phyloP scores from a whole-genome alignment of 2,329 filamentous ascomycete species.

The Alternaria alternata region DNA sequence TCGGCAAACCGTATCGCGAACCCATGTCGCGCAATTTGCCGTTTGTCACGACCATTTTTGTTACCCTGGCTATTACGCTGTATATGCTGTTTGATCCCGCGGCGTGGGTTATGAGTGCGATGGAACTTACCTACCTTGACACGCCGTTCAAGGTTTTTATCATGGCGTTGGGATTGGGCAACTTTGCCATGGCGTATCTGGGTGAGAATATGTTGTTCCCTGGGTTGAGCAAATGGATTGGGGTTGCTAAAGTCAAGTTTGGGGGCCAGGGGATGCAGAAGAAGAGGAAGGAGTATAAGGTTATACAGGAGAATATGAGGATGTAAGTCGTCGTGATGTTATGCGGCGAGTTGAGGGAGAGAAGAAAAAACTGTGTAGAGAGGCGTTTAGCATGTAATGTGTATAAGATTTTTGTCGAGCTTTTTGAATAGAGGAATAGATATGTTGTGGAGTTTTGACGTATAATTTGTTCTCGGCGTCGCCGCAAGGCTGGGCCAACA shows the following conservation, averaged over 20 bases:
- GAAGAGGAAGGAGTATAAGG: conserved; percentile 86
- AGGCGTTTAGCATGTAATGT: too few relatives aligned
- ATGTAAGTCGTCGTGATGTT: conserved; percentile 18
- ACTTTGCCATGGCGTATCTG: conserved; percentile 73
- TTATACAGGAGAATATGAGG: conserved; percentile 60
- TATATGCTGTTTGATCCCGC: conserved; percentile 85
- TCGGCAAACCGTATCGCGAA: conserved; percentile 90
- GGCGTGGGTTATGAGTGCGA: conserved; percentile 72
- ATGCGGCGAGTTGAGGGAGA: too few relatives aligned
- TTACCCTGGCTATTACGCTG: conserved; percentile 71
- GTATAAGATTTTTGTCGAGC: too few relatives aligned
- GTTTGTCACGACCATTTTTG: conserved; percentile 78
- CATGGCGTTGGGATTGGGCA: conserved; percentile 72
- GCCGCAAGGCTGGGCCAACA: background rate
- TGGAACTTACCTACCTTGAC: conserved; percentile 86
- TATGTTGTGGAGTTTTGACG: too few relatives aligned
- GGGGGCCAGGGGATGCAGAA: conserved; percentile 68
- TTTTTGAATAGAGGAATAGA: too few relatives aligned
- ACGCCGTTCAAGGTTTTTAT: conserved; percentile 76
- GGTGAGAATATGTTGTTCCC: conserved; percentile 77
- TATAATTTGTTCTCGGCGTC: too few relatives aligned
- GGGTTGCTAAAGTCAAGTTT: conserved; percentile 64
- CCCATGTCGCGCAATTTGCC: conserved; percentile 82
- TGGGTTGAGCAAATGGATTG: conserved; percentile 71
- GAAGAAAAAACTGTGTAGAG: too few relatives aligned